Evolutionary conservation across 768 basidiomycete species (phyloP).

Genomic region (Russula olivacea): DNA sequence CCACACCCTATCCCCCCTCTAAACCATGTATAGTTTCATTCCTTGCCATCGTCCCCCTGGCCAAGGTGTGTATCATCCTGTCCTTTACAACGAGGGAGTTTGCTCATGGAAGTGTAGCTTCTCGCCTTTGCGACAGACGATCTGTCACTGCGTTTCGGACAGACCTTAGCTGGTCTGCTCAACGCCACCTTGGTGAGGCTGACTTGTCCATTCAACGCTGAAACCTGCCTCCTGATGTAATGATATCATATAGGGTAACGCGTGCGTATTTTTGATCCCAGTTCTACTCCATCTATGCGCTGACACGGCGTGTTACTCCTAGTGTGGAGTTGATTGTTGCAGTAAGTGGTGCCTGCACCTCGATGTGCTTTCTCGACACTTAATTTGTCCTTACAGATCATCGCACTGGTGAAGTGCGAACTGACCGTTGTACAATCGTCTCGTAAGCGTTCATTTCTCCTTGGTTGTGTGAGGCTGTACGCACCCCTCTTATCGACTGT

Average conservation of each 20-base stretch:
- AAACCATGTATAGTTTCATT: conserved; percentile 50
- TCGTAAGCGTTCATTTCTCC: conserved; percentile 29
- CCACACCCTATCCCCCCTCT: background rate
- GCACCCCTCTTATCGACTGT: no score
- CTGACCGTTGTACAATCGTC: conserved; percentile 43
- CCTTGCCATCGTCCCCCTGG: conserved; percentile 77
- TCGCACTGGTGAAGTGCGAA: conserved; percentile 42
- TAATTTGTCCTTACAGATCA: conserved; percentile 34
- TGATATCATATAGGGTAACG: conserved; percentile 27
- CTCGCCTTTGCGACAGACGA: conserved; percentile 85
- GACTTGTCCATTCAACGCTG: background rate
- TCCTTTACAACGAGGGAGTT: background rate
- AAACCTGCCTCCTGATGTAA: background rate
- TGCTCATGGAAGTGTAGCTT: conserved; percentile 38
- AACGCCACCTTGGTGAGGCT: conserved; percentile 71
- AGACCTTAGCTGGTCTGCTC: conserved; percentile 75
- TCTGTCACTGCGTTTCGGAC: conserved; percentile 72
- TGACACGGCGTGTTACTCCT: background rate
- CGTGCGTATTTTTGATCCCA: conserved; percentile 23
- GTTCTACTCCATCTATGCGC: background rate
- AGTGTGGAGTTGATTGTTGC: conserved; percentile 43
- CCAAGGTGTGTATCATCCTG: conserved; percentile 46
- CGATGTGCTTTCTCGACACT: conserved; percentile 6
- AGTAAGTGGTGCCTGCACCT: conserved; percentile 28
- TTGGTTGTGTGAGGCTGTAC: background rate